These are phyloP conservation scores for Kondoa malvinella DNA, from an alignment of 768 basidiomycete species.

Conservation along the genomic window DNA sequence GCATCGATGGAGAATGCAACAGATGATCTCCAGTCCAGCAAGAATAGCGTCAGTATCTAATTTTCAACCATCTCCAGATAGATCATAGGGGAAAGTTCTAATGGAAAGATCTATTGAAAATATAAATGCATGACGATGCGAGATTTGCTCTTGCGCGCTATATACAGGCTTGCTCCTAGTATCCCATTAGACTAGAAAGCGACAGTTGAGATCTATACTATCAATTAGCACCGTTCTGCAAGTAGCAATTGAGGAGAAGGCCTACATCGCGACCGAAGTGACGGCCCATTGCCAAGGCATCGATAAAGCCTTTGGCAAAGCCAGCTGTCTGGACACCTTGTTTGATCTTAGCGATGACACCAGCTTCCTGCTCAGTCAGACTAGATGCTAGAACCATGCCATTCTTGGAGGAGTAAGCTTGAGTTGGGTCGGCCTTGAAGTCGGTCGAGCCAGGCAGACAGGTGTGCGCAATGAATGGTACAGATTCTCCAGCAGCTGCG, in stretches of 20 bases:
- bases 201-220: not conserved
- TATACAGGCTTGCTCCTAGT: too few species aligned
- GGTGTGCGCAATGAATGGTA: conserved; percentile 32
- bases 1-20: too few species aligned
- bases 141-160: too few species aligned
- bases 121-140: too few species aligned
- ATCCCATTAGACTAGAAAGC: not conserved
- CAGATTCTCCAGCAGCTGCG: conserved; percentile 46
- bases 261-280: not conserved
- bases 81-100: too few species aligned
- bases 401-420: not conserved
- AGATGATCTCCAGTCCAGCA: too few species aligned
- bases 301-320: not conserved
- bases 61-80: too few species aligned
- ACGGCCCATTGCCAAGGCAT: not conserved
- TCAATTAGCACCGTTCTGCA: not conserved
- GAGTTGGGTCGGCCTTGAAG: not conserved
- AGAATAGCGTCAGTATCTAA: too few species aligned
- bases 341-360: not conserved
- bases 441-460: conserved; percentile 30
- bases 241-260: not conserved
- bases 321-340: not conserved
- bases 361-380: not conserved
- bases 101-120: too few species aligned
- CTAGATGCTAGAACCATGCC: not conserved